Base-by-base conservation (phyloP, 306 rosid genomes). In the Vigna mungo region DNA sequence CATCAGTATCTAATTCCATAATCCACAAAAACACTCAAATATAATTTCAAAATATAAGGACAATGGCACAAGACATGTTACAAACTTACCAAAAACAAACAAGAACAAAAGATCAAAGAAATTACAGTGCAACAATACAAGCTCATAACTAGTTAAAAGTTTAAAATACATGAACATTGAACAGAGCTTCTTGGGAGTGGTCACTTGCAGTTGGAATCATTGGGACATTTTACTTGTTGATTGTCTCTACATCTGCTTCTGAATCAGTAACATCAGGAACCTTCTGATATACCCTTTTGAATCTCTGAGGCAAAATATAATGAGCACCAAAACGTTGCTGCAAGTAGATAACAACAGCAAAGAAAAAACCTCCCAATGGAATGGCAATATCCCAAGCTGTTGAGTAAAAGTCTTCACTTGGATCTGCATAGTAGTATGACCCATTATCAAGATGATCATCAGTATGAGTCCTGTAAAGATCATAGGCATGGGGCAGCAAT, bases 401-500 rank as follows among this genome's bases (percentile, higher is more conserved):
- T 3, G 89, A 88, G 80, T 78, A 85, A 30, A 79, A 85, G 27
- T 85, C 87, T 21, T 72, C 84, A 21, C 44, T 67, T 14, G 84
- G 86, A 81, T 77, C 78, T 3, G 86, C 89, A 53, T 86, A 86
- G 14, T 72, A 78, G 82, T 82, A 80, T 14, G 77, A 62, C 0
- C 37, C 56, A 2, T 77, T 15, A 20, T 25, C 39, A 25, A n/a
- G 51, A 7, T 2, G 32, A 71, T 37, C 77, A 74, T 67, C 78
- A 18, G 39, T 63, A 14, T 44, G 86, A 72, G 52, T 67, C 74
- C 86, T 75, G 84, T 84, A 88, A 67, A 92, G 85, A 82, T 86
- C 91, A 71, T 88, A 90, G 9, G 80, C 92, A 72, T 87, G 90
- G 5, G 97, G 92, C 20, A 90, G 13, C 3, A 84, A 63, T 55